These are phyloP conservation scores for Lanmaoa rubissima DNA, from an alignment of 768 basidiomycete species.

Conservation along the genomic window DNA sequence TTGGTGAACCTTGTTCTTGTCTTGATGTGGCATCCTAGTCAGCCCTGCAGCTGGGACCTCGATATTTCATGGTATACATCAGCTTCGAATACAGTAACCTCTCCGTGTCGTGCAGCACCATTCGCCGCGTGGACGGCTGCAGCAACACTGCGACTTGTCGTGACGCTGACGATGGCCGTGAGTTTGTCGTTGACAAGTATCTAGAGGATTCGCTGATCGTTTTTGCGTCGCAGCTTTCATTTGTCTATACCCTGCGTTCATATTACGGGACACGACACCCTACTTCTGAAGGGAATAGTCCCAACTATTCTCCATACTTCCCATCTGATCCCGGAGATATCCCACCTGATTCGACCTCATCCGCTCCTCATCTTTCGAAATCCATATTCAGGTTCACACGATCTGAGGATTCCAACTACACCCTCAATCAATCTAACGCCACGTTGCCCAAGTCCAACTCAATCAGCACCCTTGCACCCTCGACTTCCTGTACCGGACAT, in stretches of 20 bases:
- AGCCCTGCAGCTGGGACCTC: slow-evolving; percentile 61
- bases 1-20: slow-evolving; percentile 55
- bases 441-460: slow-evolving; percentile 29
- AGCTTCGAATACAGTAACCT: slow-evolving; percentile 21
- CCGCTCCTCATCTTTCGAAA: slow-evolving; percentile 12
- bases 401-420: slow-evolving; percentile 21
- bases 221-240: slow-evolving; percentile 18
- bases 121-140: slow-evolving; percentile 58
- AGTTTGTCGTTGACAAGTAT: slow-evolving; percentile 27
- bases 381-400: slow-evolving; percentile 11
- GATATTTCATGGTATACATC: slow-evolving; percentile 63
- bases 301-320: slow-evolving; percentile 17
- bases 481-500: slow-evolving; percentile 26
- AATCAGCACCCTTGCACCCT: slow-evolving; percentile 26
- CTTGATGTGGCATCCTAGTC: slow-evolving; percentile 48
- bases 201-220: slow-evolving; percentile 4
- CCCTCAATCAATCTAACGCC: slow-evolving; percentile 18
- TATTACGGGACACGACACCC: slow-evolving; percentile 22
- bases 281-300: neutral
- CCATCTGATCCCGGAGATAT: slow-evolving; percentile 21
- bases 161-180: slow-evolving; percentile 55
- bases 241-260: slow-evolving; percentile 17
- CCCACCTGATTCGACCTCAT: slow-evolving; percentile 17
- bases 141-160: slow-evolving; percentile 48
- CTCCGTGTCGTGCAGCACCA: slow-evolving; percentile 14